Percentiles rank a stretch among this genome's conserved stretches.
Conservation (phyloP, 257 asterid species). For the Paraleonurus japonicus region DNA sequence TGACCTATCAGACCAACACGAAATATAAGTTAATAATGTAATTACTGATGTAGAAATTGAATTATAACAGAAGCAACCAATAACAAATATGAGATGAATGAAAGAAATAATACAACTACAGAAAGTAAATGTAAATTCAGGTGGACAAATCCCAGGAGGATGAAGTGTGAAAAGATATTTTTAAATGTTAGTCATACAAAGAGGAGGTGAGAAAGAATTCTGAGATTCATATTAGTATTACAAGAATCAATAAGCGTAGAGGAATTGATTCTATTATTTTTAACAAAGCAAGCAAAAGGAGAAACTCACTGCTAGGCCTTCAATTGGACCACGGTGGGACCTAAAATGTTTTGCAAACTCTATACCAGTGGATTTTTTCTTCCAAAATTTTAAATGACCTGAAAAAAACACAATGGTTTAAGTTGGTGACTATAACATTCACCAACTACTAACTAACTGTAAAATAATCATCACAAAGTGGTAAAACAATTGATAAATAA, state of each 20-base stretch:
- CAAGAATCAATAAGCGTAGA: neutral
- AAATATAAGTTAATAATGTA: conserved; percentile 9
- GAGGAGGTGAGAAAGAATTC: neutral
- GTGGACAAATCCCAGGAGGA: neutral
- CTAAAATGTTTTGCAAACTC: conserved; percentile 98
- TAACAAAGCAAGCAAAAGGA: conserved; percentile 1
- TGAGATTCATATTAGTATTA: neutral
- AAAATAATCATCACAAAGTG: conserved; percentile 8
- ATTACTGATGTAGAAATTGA: conserved; percentile 13
- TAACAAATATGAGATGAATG: conserved; percentile 4
- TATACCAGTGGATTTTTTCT: conserved; percentile 75
- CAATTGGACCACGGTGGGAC: conserved; percentile 98
- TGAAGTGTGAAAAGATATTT: neutral
- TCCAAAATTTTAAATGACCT: conserved; percentile 99
- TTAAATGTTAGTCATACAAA: conserved; percentile 5
- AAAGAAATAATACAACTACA: neutral
- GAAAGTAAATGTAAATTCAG: neutral
- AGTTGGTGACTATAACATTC: neutral
- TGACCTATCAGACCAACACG: conserved; percentile 65
- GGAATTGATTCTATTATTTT: neutral
- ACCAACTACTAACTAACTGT: neutral
- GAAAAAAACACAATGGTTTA: conserved; percentile 24
- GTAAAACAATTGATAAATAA: conserved; percentile 7
- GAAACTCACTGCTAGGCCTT: conserved; percentile 88
- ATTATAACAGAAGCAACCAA: neutral